Evolutionary conservation across 2,329 filamentous ascomycete genomes (phyloP), one percentile per base, ranked within the genome.

Genomic region (Aspergillus ochraceus): DNA sequence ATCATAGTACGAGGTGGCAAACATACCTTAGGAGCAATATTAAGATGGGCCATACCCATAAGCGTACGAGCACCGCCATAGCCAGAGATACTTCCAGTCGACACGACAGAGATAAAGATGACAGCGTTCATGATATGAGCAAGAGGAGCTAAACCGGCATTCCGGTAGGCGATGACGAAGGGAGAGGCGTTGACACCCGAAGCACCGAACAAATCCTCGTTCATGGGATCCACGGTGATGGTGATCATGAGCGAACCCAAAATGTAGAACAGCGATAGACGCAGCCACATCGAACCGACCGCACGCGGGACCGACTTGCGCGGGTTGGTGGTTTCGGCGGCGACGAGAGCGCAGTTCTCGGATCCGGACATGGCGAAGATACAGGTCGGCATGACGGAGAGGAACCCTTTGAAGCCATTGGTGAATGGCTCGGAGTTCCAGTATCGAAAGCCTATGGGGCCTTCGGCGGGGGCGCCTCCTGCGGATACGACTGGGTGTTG

Each of bases 81-180:
- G 17, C 70, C 76, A 2, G 74, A 77, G 57, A 79, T 79, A 53
- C 72, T 78, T 5, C 80, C 80, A 0, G 78, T 78, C 0, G 77
- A 80, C 51, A 81, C 58, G 4, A 82, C 80, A 0, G 76, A 79
- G 45, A 82, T 74, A 46, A 82, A 76, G 59, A 82, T 80, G 58
- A 81, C 73, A 2, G 77, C 80, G 60, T 83, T 82, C 72, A 82
- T 81, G 54, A 81, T 77, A 58, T 81, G 77, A 0, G 81, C 79
- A 12, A 80, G 64, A 2, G 71, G 71, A 11, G 64, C 64, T 4
- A 81, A 66, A 1, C 75, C 75, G 0, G 77, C 75, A 32, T 80
- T 72, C 8, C 71, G 69, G 54, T 78, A 80, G 20, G 79, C 79
- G 51, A 82, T 68, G 10, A 70, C 68, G 26, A 80, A 82, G 0